Evolutionary conservation across 1,139 yeast genomes (phyloP), one percentile per base, ranked within the genome.

Genomic region (Debaryomycetaceae sp.): DNA sequence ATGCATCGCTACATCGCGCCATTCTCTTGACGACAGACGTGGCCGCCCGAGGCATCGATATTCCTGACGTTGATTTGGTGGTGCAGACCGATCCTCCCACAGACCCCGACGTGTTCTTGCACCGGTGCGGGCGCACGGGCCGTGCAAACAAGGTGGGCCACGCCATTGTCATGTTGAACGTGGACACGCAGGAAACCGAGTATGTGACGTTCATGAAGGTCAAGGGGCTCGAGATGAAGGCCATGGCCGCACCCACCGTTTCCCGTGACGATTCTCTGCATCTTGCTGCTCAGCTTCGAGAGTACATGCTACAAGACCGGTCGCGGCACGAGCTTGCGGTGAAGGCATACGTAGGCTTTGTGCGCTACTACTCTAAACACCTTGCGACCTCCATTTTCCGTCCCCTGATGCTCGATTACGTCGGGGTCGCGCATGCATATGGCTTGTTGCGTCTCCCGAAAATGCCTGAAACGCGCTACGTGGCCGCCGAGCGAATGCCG

Each of bases 41-140:
- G 15, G 95, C 96, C 2, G 95, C 95, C 0, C 66, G 97, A 51
- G 97, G 97, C 25, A 73, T 87, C 20, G 97, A 87, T 58, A 75
- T 86, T 20, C 94, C 95, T 1, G 90, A 85, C 34, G 95, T 86
- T 12, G 96, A 87, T 45, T 55, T 86, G 23, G 95, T 86, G 4
- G 59, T 86, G 7, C 96, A 86, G 48, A 42, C 85, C 23, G 95
- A 86, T 38, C 94, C 96, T 3, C 96, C 97, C 1, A 79, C 87
- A 0, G 94, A 83, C 40, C 83, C 95, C 0, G 95, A 86, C 37
- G 87, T 81, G 37, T 90, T 86, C 44, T 73, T 90, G 19, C 98
- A 90, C 52, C 67, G 97, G 46, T 81, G 90, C 31, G 98, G 98
- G 30, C 75, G 98, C 53, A 90, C 98, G 1, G 98, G 97, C 21